A percentile compares a stretch with the other conserved stretches of the same genome.
These are phyloP conservation scores for Rhazya stricta DNA, from an alignment of 257 asterid species.

Conservation along the genomic window DNA sequence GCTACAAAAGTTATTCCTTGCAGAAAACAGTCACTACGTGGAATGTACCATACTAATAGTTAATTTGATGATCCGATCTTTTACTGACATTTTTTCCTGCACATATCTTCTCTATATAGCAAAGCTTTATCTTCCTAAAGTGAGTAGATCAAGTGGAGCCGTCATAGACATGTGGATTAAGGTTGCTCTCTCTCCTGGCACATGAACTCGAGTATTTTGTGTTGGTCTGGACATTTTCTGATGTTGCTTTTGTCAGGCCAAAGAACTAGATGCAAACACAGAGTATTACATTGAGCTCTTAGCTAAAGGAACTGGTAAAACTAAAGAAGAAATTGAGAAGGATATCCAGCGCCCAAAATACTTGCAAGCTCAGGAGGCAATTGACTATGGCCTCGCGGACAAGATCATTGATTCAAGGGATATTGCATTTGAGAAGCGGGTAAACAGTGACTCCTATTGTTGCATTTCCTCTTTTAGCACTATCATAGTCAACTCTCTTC, in stretches of 20 bases:
- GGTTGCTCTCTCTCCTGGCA: slow-evolving; percentile 53
- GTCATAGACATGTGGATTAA: slow-evolving; percentile 86
- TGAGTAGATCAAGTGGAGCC: slow-evolving; percentile 67
- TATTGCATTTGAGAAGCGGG: slow-evolving; percentile 69
- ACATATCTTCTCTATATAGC: slow-evolving; percentile 50
- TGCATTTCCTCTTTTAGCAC: neutral
- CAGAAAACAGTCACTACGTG: neutral
- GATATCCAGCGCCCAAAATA: slow-evolving; percentile 71
- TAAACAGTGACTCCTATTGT: slow-evolving; percentile 22
- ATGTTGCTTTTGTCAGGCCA: slow-evolving; percentile 47
- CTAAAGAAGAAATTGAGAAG: slow-evolving; percentile 73
- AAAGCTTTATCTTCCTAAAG: slow-evolving; percentile 78
- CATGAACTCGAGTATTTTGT: no score
- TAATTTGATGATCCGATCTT: neutral
- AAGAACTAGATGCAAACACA: slow-evolving; percentile 69
- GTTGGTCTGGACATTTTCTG: slow-evolving; percentile 9
- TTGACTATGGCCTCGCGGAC: slow-evolving; percentile 85
- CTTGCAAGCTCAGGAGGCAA: slow-evolving; percentile 69
- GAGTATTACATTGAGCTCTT: slow-evolving; percentile 67
- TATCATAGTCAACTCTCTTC: neutral
- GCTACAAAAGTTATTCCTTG: neutral
- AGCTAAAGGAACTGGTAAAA: slow-evolving; percentile 75
- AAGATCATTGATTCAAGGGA: slow-evolving; percentile 63
- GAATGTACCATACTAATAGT: neutral
- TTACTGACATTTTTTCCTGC: slow-evolving; percentile 4